Conservation (phyloP, 441 rosid species). For the Bocquillonia castaneifolia region DNA sequence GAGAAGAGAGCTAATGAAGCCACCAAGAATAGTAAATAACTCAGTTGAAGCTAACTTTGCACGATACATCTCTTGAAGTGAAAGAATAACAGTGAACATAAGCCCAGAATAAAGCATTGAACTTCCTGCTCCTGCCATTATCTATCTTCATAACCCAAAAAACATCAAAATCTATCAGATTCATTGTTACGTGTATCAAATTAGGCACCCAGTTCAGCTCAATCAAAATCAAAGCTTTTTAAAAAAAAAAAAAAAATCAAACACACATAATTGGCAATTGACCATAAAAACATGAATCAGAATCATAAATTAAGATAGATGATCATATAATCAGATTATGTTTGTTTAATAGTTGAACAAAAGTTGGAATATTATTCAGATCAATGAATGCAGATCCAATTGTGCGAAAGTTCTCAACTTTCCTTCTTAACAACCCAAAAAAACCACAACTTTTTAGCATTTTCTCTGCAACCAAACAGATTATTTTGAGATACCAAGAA, state of each 20-base stretch:
- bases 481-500: neutral
- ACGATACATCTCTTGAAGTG: conserved; percentile 65
- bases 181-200: neutral
- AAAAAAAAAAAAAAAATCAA: neutral
- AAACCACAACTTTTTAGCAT: too few relatives aligned
- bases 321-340: neutral
- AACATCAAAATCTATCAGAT: neutral
- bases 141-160: conserved; percentile 11
- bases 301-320: too few relatives aligned
- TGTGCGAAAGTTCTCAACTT: neutral
- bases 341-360: too few relatives aligned
- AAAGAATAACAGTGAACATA: conserved; percentile 56
- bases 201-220: neutral
- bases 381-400: neutral
- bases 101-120: conserved; percentile 67
- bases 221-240: too few relatives aligned
- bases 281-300: too few relatives aligned
- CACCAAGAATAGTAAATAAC: conserved; percentile 72
- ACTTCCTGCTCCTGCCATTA: conserved; percentile 70
- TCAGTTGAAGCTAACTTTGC: conserved; percentile 70
- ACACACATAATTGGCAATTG: too few relatives aligned
- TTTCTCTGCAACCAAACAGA: neutral
- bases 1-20: conserved; percentile 72
- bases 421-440: neutral
- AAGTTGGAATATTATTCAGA: too few relatives aligned